A percentile compares a stretch with the other conserved stretches of the same genome.
phyloP scores from a whole-genome alignment of 129 eudicot species.

The Helianthus tuberosus region DNA sequence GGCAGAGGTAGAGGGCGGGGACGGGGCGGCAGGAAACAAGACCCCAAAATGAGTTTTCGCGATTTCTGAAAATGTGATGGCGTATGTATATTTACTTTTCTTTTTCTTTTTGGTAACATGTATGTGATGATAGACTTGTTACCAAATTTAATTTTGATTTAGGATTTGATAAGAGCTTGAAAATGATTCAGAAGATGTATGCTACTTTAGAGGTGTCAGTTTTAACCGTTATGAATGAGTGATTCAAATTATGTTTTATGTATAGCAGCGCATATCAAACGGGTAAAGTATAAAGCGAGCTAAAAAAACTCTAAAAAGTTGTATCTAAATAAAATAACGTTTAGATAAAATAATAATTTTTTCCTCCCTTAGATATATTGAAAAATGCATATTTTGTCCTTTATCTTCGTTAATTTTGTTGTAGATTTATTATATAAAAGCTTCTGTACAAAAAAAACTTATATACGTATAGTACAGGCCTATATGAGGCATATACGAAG shows the following conservation, averaged over 20 bases:
- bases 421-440: too few species aligned
- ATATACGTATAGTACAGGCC: too few species aligned
- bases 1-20: constrained; percentile 37
- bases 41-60: constrained; percentile 85
- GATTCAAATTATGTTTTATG: neutral
- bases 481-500: too few species aligned
- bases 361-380: too few species aligned
- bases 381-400: too few species aligned
- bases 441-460: too few species aligned
- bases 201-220: neutral
- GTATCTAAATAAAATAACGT: too few species aligned
- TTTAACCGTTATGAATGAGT: neutral
- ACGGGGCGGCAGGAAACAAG: constrained; percentile 55
- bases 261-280: neutral
- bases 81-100: neutral
- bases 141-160: neutral
- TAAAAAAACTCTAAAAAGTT: too few species aligned
- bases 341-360: too few species aligned
- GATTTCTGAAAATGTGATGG: constrained; percentile 47
- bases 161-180: neutral
- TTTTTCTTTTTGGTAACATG: constrained; percentile 2
- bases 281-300: too few species aligned
- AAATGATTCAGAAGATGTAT: neutral
- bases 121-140: constrained; percentile 13
- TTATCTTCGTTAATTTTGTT: too few species aligned